Conservation (phyloP, 768 basidiomycete species). For the Phlegmacium glaucopus region DNA sequence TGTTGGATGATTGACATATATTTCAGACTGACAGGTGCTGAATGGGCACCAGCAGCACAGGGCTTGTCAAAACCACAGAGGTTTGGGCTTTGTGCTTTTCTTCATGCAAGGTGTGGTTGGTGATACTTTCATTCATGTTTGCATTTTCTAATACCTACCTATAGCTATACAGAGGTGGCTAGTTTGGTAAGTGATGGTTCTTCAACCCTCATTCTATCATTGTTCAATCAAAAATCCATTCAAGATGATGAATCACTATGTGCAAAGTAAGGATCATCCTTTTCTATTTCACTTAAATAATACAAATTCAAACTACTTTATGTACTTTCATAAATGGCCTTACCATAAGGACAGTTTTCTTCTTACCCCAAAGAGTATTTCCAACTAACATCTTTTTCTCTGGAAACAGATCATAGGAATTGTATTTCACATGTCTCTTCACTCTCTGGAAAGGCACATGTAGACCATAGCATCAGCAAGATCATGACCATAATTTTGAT, state of each 20-base stretch:
- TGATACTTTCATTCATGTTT: slow-evolving; percentile 1
- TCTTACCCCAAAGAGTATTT: background rate
- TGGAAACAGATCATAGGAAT: slow-evolving; percentile 35
- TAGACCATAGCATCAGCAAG: slow-evolving; percentile 59
- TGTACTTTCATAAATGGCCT: slow-evolving; percentile 40
- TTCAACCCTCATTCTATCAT: background rate
- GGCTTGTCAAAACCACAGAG: slow-evolving; percentile 36
- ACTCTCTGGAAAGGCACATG: slow-evolving; percentile 59
- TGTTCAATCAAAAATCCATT: background rate
- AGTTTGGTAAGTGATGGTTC: slow-evolving; percentile 31
- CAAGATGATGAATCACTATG: slow-evolving; percentile 46
- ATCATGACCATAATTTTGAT: slow-evolving; percentile 71
- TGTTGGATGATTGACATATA: slow-evolving; percentile 50
- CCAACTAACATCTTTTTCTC: background rate
- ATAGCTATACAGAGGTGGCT: slow-evolving; percentile 35
- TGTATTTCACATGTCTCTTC: slow-evolving; percentile 65
- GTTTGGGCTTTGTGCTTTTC: slow-evolving; percentile 54
- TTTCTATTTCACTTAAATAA: background rate
- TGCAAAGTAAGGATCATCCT: slow-evolving; percentile 29
- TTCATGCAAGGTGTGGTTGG: slow-evolving; percentile 50
- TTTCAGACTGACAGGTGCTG: slow-evolving; percentile 30
- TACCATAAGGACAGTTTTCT: slow-evolving; percentile 36
- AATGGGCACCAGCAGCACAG: slow-evolving; percentile 24
- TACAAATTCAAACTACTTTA: no score
- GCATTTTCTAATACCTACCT: background rate